Percentiles rank a stretch among this genome's conserved stretches.
phyloP scores from a whole-genome alignment of 495 filamentous ascomycete genomes.

The Xylaria flabelliformis region DNA sequence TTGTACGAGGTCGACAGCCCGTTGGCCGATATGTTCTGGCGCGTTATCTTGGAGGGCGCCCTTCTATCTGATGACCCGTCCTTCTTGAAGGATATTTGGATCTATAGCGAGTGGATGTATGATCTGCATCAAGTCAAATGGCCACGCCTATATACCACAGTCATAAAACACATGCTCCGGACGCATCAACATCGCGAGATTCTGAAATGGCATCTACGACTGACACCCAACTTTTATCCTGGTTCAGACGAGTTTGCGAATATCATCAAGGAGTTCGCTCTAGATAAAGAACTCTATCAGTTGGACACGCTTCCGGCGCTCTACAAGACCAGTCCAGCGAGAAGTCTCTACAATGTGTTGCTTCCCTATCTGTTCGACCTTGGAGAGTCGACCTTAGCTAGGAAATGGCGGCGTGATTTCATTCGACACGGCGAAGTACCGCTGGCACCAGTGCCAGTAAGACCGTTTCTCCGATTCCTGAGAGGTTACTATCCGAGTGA shows the following conservation, averaged over 20 bases:
- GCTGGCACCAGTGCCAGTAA: constrained; percentile 28
- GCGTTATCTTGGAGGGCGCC: constrained; percentile 57
- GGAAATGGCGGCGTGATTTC: constrained; percentile 62
- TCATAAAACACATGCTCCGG: constrained; percentile 44
- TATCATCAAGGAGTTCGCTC: constrained; percentile 44
- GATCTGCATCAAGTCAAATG: constrained; percentile 55
- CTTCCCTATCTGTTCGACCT: constrained; percentile 62
- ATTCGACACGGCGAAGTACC: constrained; percentile 44
- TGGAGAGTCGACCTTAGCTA: constrained; percentile 56
- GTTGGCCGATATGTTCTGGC: constrained; percentile 62
- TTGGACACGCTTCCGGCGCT: constrained; percentile 47
- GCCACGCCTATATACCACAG: constrained; percentile 48
- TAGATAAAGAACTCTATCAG: constrained; percentile 35
- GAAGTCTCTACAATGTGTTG: constrained; percentile 65
- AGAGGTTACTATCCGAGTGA: constrained; percentile 41
- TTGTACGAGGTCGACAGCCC: constrained; percentile 36
- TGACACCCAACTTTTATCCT: constrained; percentile 46
- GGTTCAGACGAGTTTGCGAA: constrained; percentile 37
- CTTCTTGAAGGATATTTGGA: constrained; percentile 56
- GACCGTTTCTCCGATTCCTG: constrained; percentile 46
- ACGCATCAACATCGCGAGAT: constrained; percentile 40
- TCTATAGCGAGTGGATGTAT: constrained; percentile 63
- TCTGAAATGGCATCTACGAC: constrained; percentile 45
- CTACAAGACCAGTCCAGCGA: constrained; percentile 58
- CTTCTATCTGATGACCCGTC: constrained; percentile 42